A percentile compares a stretch with the other conserved stretches of the same genome.
Evolutionary conservation across 495 filamentous ascomycete genomes (phyloP).

Genomic region (Pyronema omphalodes): DNA sequence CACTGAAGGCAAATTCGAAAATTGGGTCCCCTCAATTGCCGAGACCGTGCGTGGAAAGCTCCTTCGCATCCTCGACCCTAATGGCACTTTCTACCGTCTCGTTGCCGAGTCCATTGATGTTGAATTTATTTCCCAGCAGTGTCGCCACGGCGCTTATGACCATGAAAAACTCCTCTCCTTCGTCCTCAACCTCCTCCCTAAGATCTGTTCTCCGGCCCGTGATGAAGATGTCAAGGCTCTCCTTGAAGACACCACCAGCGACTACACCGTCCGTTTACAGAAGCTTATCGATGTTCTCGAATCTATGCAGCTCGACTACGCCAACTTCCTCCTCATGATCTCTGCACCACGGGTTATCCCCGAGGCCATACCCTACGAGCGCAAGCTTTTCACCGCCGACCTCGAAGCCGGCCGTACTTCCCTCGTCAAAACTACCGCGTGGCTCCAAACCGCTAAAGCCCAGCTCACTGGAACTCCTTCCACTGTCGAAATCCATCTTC

Average conservation of each 20-base stretch:
- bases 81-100: conserved; percentile 61
- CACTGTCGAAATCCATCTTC: conserved; percentile 63
- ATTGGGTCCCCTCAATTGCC: conserved; percentile 69
- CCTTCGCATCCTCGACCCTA: conserved; percentile 57
- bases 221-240: conserved; percentile 70
- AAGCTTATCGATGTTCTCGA: conserved; percentile 75
- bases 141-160: conserved; percentile 65
- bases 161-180: conserved; percentile 86
- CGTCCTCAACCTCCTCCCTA: conserved; percentile 75
- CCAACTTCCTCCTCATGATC: conserved; percentile 75
- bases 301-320: conserved; percentile 80
- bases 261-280: conserved; percentile 68
- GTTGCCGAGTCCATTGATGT: conserved; percentile 77
- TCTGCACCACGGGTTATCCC: conserved; percentile 66
- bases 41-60: conserved; percentile 70
- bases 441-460: conserved; percentile 52
- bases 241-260: conserved; percentile 47
- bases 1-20: conserved; percentile 44
- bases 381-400: conserved; percentile 52
- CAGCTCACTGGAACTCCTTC: conserved; percentile 52
- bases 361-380: conserved; percentile 65
- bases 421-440: conserved; percentile 45
- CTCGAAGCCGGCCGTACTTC: conserved; percentile 39
- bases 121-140: conserved; percentile 55
- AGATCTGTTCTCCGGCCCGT: conserved; percentile 79